Conservation (phyloP, 2,329 filamentous ascomycete species). For the Fonsecaea erecta region DNA sequence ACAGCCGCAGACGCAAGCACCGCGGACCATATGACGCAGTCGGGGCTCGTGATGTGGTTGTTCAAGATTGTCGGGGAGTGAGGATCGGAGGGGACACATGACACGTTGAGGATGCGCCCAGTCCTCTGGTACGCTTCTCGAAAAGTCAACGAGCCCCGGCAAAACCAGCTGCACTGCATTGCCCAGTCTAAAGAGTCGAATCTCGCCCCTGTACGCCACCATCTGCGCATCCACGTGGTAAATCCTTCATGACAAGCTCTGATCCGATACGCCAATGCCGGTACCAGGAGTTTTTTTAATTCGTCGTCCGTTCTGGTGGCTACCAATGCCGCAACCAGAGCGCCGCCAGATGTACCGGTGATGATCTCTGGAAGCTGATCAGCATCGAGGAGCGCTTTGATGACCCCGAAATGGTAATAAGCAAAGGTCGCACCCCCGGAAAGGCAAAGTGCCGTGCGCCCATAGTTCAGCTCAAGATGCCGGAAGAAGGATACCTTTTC, state of each 20-base stretch:
- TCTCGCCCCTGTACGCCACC: constrained; percentile 89
- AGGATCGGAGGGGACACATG: constrained; percentile 92
- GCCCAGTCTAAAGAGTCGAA: constrained; percentile 97
- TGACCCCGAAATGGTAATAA: constrained; percentile 94
- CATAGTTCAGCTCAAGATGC: constrained; percentile 86
- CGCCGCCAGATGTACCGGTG: constrained; percentile 93
- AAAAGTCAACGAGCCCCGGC: constrained; percentile 88
- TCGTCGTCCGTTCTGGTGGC: constrained; percentile 92
- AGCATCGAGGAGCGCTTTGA: constrained; percentile 85
- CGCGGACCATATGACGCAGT: constrained; percentile 98
- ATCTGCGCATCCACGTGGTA: constrained; percentile 75
- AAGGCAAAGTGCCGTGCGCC: constrained; percentile 87
- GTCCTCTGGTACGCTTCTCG: constrained; percentile 92
- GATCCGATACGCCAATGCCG: constrained; percentile 82
- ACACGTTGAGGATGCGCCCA: constrained; percentile 91
- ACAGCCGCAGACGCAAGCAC: constrained; percentile 94
- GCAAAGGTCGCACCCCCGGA: constrained; percentile 94
- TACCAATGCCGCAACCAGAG: constrained; percentile 82
- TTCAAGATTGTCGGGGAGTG: constrained; percentile 90
- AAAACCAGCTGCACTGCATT: constrained; percentile 83
- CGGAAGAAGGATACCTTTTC: constrained; percentile 84
- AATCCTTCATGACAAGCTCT: constrained; percentile 82
- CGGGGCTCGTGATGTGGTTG: constrained; percentile 92
- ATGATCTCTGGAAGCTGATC: constrained; percentile 89
- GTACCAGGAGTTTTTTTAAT: constrained; percentile 80